Percentiles rank a stretch among this genome's conserved stretches.
phyloP scores from a whole-genome alignment of 2,329 filamentous ascomycete genomes.

The Blumeria graminis region DNA sequence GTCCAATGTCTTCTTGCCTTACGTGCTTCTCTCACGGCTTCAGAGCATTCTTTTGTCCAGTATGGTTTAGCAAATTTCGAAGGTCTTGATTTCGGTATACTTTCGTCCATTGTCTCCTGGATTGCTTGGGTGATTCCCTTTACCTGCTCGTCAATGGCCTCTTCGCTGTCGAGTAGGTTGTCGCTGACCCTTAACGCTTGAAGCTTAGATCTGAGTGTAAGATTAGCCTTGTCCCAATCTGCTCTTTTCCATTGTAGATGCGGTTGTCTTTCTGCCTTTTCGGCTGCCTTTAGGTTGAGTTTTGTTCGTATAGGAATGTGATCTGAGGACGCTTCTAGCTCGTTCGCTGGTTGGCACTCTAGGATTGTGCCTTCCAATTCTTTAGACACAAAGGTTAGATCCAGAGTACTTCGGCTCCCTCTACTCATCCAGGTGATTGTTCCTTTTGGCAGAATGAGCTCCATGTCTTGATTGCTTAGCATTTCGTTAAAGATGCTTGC shows the following conservation, averaged over 20 bases:
- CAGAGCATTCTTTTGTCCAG: not conserved
- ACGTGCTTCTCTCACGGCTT: not conserved
- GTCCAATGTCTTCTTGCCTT: not conserved
- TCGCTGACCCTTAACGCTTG: not conserved
- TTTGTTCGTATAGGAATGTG: not conserved
- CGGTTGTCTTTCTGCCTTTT: not conserved
- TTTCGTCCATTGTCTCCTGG: not conserved
- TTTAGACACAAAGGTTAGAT: not conserved
- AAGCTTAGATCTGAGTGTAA: not conserved
- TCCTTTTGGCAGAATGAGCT: not conserved
- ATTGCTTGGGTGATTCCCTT: not conserved
- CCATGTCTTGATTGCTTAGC: not conserved
- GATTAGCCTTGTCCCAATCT: not conserved
- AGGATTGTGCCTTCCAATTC: not conserved
- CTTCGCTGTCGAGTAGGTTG: not conserved
- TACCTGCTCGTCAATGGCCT: not conserved
- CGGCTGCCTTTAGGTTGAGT: not conserved
- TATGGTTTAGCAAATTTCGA: not conserved
- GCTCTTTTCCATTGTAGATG: not conserved
- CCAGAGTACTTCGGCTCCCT: not conserved
- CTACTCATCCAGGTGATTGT: not conserved
- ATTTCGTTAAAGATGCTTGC: not conserved
- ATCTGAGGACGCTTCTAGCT: not conserved
- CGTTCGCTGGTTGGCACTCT: not conserved
- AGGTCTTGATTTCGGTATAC: not conserved